Percentiles rank a stretch among this genome's conserved stretches.
Conservation (phyloP, 1,284 basidiomycete species). For the Puccinia triticina region DNA sequence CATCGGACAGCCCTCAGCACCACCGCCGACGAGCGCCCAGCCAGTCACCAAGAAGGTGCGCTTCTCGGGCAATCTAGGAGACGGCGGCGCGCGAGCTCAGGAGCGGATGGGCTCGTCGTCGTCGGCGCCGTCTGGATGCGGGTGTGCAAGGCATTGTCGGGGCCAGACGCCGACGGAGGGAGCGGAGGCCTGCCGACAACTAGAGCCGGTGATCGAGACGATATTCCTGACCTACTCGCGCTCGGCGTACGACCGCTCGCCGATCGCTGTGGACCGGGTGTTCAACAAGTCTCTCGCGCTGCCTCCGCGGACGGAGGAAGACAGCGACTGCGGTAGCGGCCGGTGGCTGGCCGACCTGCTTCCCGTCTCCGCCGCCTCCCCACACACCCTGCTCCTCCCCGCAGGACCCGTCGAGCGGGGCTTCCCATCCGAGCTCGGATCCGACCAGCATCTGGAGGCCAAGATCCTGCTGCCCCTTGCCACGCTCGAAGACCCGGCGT, state of each 20-base stretch:
- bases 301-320: background rate
- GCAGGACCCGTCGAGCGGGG: background rate
- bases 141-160: too few species aligned
- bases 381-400: too few species aligned
- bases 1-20: background rate
- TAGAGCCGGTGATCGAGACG: constrained; percentile 21
- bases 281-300: constrained; percentile 18
- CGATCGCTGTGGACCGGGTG: constrained; percentile 13
- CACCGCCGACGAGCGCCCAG: background rate
- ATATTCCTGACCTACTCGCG: constrained; percentile 22
- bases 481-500: background rate
- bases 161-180: too few species aligned
- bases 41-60: background rate
- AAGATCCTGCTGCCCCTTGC: background rate
- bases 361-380: too few species aligned
- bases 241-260: constrained; percentile 22
- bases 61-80: background rate
- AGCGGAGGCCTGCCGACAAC: background rate
- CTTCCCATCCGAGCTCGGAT: too few species aligned
- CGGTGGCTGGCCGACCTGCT: background rate
- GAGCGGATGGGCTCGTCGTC: too few species aligned
- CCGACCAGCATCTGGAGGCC: background rate
- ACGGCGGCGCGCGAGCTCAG: too few species aligned
- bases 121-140: too few species aligned
- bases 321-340: background rate